Evolutionary conservation across 2,329 filamentous ascomycete genomes (phyloP).

Genomic region (Epichloe uncinata): DNA sequence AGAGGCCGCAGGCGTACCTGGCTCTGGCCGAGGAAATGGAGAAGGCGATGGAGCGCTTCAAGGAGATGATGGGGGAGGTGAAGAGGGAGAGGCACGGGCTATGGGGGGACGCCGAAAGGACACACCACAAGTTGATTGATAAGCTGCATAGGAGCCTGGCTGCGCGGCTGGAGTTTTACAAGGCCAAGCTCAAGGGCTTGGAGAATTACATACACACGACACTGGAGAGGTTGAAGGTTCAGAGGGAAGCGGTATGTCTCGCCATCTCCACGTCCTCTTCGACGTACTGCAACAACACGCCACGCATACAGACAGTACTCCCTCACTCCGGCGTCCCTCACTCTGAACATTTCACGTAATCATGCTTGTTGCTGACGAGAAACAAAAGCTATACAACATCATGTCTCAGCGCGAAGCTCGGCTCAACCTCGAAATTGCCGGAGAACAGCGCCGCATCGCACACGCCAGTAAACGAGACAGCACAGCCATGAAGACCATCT

Average conservation of each 20-base stretch:
- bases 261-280: neutral
- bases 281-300: too few species aligned
- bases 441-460: constrained; percentile 44
- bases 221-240: constrained; percentile 45
- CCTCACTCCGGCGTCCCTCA: neutral
- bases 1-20: constrained; percentile 46
- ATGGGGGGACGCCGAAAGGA: constrained; percentile 14
- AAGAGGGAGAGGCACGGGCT: constrained; percentile 2
- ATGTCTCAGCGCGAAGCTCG: constrained; percentile 52
- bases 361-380: too few species aligned
- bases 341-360: neutral
- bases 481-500: constrained; percentile 52
- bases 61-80: constrained; percentile 11
- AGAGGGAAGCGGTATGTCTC: constrained; percentile 42
- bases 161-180: constrained; percentile 45
- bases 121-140: constrained; percentile 21
- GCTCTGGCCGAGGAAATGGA: constrained; percentile 38
- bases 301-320: too few species aligned
- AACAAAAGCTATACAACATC: constrained; percentile 46
- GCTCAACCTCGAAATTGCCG: constrained; percentile 49
- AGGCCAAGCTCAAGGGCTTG: constrained; percentile 45
- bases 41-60: constrained; percentile 33
- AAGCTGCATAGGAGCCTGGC: constrained; percentile 39
- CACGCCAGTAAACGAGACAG: constrained; percentile 48
- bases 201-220: constrained; percentile 52